Evolutionary conservation across 2,329 filamentous ascomycete genomes (phyloP).

Genomic region (Dactylellina sp.): DNA sequence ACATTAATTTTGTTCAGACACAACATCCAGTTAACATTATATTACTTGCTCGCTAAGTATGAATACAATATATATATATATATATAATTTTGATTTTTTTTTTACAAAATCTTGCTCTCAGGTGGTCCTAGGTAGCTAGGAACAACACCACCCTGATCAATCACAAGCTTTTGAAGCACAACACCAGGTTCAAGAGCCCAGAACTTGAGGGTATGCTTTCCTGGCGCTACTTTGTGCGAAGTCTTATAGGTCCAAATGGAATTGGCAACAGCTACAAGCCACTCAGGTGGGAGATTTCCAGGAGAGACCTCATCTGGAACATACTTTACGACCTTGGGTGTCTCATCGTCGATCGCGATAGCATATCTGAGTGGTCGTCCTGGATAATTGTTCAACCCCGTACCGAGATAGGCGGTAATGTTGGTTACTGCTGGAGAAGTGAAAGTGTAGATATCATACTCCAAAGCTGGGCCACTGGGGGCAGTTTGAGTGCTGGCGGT

Average conservation of each 20-base stretch:
- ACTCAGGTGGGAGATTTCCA: conserved; percentile 66
- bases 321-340: conserved; percentile 64
- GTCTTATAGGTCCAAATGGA: conserved; percentile 68
- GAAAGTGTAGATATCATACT: conserved; percentile 74
- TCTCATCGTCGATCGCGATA: conserved; percentile 66
- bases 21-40: neutral
- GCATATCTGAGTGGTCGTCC: conserved; percentile 68
- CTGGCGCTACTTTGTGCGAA: conserved; percentile 62
- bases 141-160: conserved; percentile 62
- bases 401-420: conserved; percentile 67
- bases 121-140: conserved; percentile 63
- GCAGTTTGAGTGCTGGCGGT: conserved; percentile 68
- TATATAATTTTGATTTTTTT: too few relatives aligned
- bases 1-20: neutral
- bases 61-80: neutral
- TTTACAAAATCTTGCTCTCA: conserved; percentile 61
- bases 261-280: conserved; percentile 68
- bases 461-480: conserved; percentile 68
- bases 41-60: neutral
- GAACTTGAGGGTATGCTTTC: conserved; percentile 65
- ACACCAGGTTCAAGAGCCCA: conserved; percentile 67
- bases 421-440: conserved; percentile 66
- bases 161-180: conserved; percentile 63
- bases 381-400: conserved; percentile 68
- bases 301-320: conserved; percentile 64